Conservation (phyloP, 2,329 filamentous ascomycete species). For the Colletotrichum graminicola region DNA sequence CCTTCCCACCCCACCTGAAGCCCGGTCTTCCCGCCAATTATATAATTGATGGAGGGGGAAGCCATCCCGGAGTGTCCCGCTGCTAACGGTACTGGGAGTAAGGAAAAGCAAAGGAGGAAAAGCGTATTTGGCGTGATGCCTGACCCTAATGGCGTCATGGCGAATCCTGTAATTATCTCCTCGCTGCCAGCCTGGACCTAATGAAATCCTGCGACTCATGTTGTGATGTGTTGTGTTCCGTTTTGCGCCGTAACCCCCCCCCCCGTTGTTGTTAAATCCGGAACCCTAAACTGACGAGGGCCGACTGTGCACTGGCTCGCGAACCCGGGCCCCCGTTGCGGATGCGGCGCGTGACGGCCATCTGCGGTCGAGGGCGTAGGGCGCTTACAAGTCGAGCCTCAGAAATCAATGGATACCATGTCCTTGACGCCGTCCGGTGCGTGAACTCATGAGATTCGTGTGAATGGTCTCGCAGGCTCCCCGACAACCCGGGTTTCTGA, state of each 20-base stretch:
- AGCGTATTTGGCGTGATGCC: conserved; percentile 29
- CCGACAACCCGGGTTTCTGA: background rate
- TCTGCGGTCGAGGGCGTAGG: background rate
- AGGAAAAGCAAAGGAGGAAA: conserved; percentile 20
- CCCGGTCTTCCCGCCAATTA: conserved; percentile 6
- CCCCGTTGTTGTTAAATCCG: conserved; percentile 2
- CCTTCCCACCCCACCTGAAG: conserved; percentile 1
- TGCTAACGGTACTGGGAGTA: background rate
- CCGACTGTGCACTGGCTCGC: background rate
- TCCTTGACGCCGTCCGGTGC: conserved; percentile 9
- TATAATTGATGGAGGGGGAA: conserved; percentile 12
- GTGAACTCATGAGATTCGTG: conserved; percentile 11
- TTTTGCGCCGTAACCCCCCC: conserved; percentile 21
- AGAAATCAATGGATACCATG: background rate
- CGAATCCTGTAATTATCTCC: background rate
- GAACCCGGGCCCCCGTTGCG: background rate
- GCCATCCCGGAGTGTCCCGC: background rate
- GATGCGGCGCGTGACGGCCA: background rate
- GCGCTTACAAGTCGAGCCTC: conserved; percentile 5
- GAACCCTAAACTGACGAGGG: background rate
- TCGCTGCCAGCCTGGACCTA: background rate
- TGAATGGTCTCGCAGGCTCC: background rate
- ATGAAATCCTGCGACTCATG: background rate
- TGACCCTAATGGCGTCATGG: conserved; percentile 31
- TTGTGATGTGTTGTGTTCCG: background rate